Evolutionary conservation across 306 rosid species (phyloP), one percentile per base, ranked within the genome.

Genomic region (Lablab purpureus): DNA sequence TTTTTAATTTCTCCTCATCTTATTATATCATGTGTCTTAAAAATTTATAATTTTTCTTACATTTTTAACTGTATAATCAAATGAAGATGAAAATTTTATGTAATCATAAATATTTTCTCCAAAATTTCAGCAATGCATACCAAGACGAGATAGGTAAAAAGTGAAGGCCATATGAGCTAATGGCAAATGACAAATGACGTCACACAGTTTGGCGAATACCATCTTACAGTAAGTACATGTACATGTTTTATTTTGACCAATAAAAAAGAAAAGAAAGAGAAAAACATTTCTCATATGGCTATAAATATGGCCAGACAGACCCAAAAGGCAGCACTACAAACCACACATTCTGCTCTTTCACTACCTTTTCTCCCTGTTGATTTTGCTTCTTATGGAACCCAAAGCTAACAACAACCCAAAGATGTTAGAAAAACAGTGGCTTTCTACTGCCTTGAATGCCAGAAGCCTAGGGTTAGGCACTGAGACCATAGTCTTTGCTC

Each of bases 401-500:
- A 25, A 25, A 6, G 19, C 27, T 59, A 27, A 13, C 11, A 21
- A 54, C 14, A 59, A 14, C 21, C 73, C 46, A 63, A 78, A 46
- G 78, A 88, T 85, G 85, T 64, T 84, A 73, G 49, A 74, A 50
- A 75, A 88, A 63, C 83, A 58, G 60, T 43, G 71, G 7, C 72
- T 91, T 28, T 82, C 87, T 10, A 14, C 79, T 3, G 58, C 87
- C 51, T 27, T 91, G 83, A 92, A 95, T 75, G 85, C 90, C 0
- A 89, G 54, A 76, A 84, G 64, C 28, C 7, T 75, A 25, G 98
- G 96, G 8, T 70, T 80, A 2, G 90, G 90, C 6, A 58, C 2
- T 1, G 88, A 89, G 62, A 69, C 82, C 7, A 81, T 95, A 82
- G 96, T 95, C 28, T 79, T 95, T 54, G 97, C 93, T 18, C 97